Percentiles rank a stretch among this genome's conserved stretches.
phyloP scores from a whole-genome alignment of 148 eudicot genomes.

The Diospyros kaki region DNA sequence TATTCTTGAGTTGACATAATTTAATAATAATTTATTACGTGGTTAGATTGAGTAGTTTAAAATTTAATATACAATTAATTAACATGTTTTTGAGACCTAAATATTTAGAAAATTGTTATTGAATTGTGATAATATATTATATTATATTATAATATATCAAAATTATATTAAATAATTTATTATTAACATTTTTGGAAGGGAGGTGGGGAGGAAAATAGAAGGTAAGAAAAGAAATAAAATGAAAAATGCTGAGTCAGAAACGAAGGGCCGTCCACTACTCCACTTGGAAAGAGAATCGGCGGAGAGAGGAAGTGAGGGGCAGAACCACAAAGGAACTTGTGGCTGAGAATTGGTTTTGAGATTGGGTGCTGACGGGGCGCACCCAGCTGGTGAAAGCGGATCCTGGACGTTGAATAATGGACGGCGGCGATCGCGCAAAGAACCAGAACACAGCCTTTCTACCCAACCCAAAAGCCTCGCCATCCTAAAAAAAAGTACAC shows the following conservation, averaged over 20 bases:
- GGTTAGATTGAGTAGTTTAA: too few species aligned
- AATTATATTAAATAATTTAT: too few species aligned
- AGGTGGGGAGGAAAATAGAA: not conserved
- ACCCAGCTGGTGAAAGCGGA: conserved; percentile 8
- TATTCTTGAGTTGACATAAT: too few species aligned
- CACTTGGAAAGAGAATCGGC: conserved; percentile 2
- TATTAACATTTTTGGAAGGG: not conserved
- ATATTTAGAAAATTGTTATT: too few species aligned
- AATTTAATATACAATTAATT: too few species aligned
- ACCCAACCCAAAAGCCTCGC: not conserved
- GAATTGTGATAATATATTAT: too few species aligned
- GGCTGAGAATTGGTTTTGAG: conserved; percentile 24
- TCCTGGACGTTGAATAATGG: not conserved
- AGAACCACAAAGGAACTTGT: conserved; percentile 42
- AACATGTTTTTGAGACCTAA: too few species aligned
- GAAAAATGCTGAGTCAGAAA: not conserved
- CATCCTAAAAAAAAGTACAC: not conserved
- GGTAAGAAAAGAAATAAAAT: not conserved
- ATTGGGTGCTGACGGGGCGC: conserved; percentile 31
- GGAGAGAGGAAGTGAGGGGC: conserved; percentile 13
- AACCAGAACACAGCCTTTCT: not conserved
- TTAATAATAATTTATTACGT: too few species aligned
- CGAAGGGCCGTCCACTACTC: not conserved
- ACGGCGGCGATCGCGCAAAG: not conserved
- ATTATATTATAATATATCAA: too few species aligned